Percentiles rank a stretch among this genome's conserved stretches.
Evolutionary conservation across 2,329 filamentous ascomycete genomes (phyloP).

Genomic region (Tolypocladium inflatum): DNA sequence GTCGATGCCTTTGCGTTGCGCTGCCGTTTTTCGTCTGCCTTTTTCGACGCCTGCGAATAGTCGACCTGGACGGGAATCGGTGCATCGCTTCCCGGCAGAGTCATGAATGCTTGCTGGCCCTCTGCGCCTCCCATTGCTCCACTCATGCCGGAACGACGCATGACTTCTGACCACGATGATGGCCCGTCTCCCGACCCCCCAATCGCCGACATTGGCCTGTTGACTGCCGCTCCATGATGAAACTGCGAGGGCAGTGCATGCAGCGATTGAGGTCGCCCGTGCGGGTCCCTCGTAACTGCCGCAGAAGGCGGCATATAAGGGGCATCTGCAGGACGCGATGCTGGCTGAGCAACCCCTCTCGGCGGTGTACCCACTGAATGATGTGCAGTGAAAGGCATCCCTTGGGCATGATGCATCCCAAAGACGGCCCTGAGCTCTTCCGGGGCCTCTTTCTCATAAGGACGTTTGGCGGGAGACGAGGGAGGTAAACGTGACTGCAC

Average conservation of each 20-base stretch:
- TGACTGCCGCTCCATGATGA: conserved; percentile 10
- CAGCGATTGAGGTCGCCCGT: conserved; percentile 7
- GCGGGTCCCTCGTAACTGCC: conserved; percentile 10
- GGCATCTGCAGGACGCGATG: conserved; percentile 13
- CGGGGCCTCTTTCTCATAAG: conserved; percentile 16
- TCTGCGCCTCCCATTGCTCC: conserved; percentile 17
- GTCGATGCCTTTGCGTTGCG: conserved; percentile 81
- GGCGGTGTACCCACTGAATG: conserved; percentile 15
- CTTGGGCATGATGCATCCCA: conserved; percentile 13
- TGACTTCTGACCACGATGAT: conserved; percentile 21
- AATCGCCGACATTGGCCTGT: conserved; percentile 11
- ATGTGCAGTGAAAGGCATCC: conserved; percentile 12
- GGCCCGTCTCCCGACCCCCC: conserved; percentile 11
- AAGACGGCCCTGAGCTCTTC: conserved; percentile 17
- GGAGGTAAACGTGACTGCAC: conserved; percentile 9
- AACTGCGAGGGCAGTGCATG: conserved; percentile 11
- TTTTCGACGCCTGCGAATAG: conserved; percentile 69
- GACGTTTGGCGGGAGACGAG: conserved; percentile 20
- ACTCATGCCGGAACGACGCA: conserved; percentile 18
- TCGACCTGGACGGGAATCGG: conserved; percentile 60
- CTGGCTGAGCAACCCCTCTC: conserved; percentile 26
- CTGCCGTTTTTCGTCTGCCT: conserved; percentile 76
- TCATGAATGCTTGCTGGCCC: conserved; percentile 28
- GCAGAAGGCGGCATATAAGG: conserved; percentile 14
- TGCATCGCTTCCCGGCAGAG: conserved; percentile 25